Conservation (phyloP, 257 asterid genomes). For the Henckelia pumila region DNA sequence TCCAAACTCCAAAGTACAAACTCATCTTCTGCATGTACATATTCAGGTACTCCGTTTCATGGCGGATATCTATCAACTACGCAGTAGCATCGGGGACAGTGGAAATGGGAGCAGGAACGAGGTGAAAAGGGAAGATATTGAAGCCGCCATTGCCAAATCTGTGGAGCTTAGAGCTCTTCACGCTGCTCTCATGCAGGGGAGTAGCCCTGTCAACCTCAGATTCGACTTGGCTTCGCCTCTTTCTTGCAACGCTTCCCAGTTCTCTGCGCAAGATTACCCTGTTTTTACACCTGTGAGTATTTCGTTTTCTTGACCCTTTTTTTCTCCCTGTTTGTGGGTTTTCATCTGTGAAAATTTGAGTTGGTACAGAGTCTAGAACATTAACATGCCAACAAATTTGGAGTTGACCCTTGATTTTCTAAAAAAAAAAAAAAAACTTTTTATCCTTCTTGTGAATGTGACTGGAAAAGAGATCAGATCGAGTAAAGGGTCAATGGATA, state of each 20-base stretch:
- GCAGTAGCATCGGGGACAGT: constrained; percentile 17
- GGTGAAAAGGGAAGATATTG: constrained; percentile 50
- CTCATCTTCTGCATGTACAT: background rate
- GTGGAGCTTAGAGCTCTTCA: constrained; percentile 93
- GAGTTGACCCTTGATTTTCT: no score
- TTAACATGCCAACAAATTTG: no score
- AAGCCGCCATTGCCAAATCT: constrained; percentile 76
- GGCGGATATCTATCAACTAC: constrained; percentile 39
- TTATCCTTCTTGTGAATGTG: no score
- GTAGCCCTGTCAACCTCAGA: constrained; percentile 43
- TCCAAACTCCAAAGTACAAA: no score
- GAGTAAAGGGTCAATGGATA: no score
- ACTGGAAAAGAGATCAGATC: no score
- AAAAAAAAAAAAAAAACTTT: no score
- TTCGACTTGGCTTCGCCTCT: constrained; percentile 61
- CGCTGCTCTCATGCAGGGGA: constrained; percentile 72
- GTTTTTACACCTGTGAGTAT: constrained; percentile 86
- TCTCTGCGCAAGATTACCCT: constrained; percentile 91
- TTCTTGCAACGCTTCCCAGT: constrained; percentile 50
- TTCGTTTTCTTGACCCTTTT: background rate
- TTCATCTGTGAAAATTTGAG: no score
- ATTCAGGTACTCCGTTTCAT: constrained; percentile 26
- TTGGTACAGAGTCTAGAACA: no score
- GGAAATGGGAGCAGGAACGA: constrained; percentile 27
- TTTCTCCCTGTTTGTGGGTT: no score